Conservation (phyloP, 176 grass and related monocot genomes). For the Urochloa ruziziensis region DNA sequence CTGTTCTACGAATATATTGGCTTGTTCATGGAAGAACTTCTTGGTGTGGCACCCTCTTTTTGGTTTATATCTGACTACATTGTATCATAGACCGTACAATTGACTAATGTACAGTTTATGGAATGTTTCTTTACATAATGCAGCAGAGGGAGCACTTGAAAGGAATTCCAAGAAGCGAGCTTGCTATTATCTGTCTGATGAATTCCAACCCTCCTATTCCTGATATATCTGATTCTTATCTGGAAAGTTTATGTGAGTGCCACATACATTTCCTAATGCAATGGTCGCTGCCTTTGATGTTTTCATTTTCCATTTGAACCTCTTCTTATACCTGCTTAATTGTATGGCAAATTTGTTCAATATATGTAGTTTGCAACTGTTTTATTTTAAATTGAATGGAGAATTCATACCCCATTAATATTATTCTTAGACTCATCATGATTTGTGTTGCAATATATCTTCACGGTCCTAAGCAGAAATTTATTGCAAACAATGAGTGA, state of each 20-base stretch:
- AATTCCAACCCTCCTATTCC: slow-evolving; percentile 86
- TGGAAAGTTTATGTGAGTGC: slow-evolving; percentile 75
- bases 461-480: slow-evolving; percentile 2
- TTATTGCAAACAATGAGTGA: slow-evolving; percentile 12
- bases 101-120: slow-evolving; percentile 15
- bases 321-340: slow-evolving; percentile 10
- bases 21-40: neutral
- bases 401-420: neutral
- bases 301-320: slow-evolving; percentile 9
- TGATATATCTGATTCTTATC: slow-evolving; percentile 74
- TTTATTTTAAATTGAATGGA: slow-evolving; percentile 27
- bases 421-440: neutral
- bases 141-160: slow-evolving; percentile 65
- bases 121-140: slow-evolving; percentile 40
- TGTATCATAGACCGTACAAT: neutral
- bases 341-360: slow-evolving; percentile 11
- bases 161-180: slow-evolving; percentile 53
- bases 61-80: neutral
- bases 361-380: slow-evolving; percentile 18
- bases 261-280: slow-evolving; percentile 23
- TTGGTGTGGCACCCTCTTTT: neutral
- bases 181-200: slow-evolving; percentile 80
- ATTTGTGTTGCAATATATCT: slow-evolving; percentile 5
- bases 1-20: neutral
- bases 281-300: neutral